phyloP scores from a whole-genome alignment of 1,284 basidiomycete genomes.

The Wolfiporia cocos region DNA sequence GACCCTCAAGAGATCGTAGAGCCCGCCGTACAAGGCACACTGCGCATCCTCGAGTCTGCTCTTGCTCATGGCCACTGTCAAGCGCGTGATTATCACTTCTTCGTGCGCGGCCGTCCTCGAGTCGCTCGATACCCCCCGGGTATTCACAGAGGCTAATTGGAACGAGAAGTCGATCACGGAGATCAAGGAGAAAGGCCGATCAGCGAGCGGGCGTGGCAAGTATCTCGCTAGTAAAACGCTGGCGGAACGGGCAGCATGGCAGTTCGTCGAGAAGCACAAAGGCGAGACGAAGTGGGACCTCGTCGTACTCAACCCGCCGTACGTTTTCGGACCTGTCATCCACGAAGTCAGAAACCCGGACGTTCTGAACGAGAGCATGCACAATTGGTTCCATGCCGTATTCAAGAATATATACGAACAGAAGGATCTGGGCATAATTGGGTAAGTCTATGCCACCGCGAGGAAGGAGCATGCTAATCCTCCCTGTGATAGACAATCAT shows the following conservation, averaged over 20 bases:
- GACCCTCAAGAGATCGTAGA: constrained; percentile 28
- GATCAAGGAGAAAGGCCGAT: constrained; percentile 45
- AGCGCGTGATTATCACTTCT: constrained; percentile 52
- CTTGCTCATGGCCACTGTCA: constrained; percentile 7
- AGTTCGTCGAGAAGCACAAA: constrained; percentile 51
- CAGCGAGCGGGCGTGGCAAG: constrained; percentile 35
- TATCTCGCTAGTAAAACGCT: constrained; percentile 63
- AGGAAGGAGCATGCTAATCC: not conserved
- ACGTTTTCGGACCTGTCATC: constrained; percentile 35
- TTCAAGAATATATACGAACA: constrained; percentile 1
- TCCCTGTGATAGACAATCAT: not conserved
- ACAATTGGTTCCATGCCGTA: constrained; percentile 4
- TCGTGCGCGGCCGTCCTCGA: constrained; percentile 46
- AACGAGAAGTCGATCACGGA: constrained; percentile 48
- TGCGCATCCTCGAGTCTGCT: constrained; percentile 15
- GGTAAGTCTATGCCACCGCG: not conserved
- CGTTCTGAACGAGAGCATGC: constrained; percentile 11
- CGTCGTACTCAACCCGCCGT: constrained; percentile 46
- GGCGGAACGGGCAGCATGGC: constrained; percentile 51
- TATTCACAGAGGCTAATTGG: constrained; percentile 52
- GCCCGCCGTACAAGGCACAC: constrained; percentile 19
- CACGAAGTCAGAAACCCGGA: constrained; percentile 9
- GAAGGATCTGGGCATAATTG: not conserved
- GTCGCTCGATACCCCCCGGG: constrained; percentile 4
- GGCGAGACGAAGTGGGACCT: constrained; percentile 41